A percentile compares a stretch with the other conserved stretches of the same genome.
These are phyloP conservation scores for Pistacia atlantica DNA, from an alignment of 345 rosid species.

Conservation along the genomic window DNA sequence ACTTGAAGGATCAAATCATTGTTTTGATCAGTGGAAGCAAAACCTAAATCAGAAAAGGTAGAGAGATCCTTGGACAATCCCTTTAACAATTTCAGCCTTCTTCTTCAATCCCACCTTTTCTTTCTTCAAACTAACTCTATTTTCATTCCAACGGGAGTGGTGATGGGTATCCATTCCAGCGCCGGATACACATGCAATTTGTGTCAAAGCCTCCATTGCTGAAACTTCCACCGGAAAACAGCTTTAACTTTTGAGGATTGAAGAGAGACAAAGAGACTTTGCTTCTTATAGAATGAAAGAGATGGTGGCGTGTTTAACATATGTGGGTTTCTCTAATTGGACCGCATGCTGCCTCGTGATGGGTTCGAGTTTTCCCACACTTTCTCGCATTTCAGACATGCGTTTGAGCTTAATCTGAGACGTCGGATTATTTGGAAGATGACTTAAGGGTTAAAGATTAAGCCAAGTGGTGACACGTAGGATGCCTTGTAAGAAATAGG, in stretches of 20 bases:
- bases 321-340: constrained; percentile 30
- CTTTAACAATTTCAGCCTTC: constrained; percentile 47
- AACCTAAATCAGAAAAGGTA: constrained; percentile 38
- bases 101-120: constrained; percentile 42
- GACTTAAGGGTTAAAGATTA: constrained; percentile 1
- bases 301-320: background rate
- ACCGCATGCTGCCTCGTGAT: constrained; percentile 24
- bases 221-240: background rate
- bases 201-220: constrained; percentile 18
- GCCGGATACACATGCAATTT: constrained; percentile 2
- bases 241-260: no score
- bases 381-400: constrained; percentile 27
- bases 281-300: constrained; percentile 13
- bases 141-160: background rate
- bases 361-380: constrained; percentile 37
- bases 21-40: constrained; percentile 32
- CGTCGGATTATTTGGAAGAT: background rate
- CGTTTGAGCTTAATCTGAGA: constrained; percentile 1
- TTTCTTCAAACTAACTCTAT: constrained; percentile 27
- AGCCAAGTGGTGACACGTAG: constrained; percentile 20
- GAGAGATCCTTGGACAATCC: constrained; percentile 48
- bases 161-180: constrained; percentile 14
- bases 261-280: background rate
- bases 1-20: constrained; percentile 33
- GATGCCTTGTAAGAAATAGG: background rate